Base-by-base conservation (phyloP, 176 grass and related monocot species). In the Miscanthus lutarioriparius region DNA sequence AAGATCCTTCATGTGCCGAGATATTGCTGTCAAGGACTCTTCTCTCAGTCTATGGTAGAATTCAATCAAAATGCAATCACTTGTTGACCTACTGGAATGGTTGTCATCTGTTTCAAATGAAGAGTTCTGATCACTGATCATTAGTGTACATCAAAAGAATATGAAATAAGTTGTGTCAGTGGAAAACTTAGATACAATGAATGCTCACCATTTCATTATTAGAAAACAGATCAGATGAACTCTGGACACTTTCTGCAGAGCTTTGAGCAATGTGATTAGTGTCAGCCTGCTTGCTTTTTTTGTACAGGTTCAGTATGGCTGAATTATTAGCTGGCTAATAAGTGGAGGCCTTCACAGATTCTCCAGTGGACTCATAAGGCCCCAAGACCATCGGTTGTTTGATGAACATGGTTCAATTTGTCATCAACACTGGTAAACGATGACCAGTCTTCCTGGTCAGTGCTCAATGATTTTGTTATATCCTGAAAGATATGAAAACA, bases 101-200 rank as follows among this genome's bases (percentile, higher is more conserved):
- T 44, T 87, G 83, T 84, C 70, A 64, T 84, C 89, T 87, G 89
- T 87, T 91, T 83, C 47, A 87, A 76, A 76, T 32, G 89, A 91
- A 84, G 89, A 91, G 15, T 80, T 80, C 85, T 91, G 76, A 87
- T 91, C 80, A 84, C 89, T 76, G 81, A 70, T 54, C 70, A 80
- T 91, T 91, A 91, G 89, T 79, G 39, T 22, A 70, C 39, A 43
- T 80, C 25, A 1, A 39, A 74, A 75, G 41, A 65, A 75, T 54
- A 53, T 70, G 73, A 77, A 70, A 25, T 39, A 17, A 73, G 4
- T 0, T 12, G 13, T 59, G 19, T 36, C 40, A 26, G 59, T 0
- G 0, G 28, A 49, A 48, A 84, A 61, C 38, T 70, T 35, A 63
- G 69, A 32, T 30, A 70, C 0, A 36, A 80, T 53, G 13, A 70